These are phyloP conservation scores for Coprinopsis strossmayeri DNA, from an alignment of 768 basidiomycete species.

Conservation along the genomic window DNA sequence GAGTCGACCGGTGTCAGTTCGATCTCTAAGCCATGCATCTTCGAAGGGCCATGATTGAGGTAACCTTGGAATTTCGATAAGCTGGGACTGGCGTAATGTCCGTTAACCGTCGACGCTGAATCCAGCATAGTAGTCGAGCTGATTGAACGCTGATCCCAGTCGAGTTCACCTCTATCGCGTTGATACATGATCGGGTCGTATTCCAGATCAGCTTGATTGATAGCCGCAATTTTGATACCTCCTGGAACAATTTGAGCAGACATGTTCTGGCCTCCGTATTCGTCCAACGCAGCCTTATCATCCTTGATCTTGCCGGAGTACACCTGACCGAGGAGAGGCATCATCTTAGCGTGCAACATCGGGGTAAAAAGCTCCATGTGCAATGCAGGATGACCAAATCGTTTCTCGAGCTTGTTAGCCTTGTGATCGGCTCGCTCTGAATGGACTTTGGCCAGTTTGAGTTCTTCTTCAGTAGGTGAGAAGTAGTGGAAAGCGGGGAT, in stretches of 20 bases:
- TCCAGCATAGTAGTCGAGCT: slow-evolving; percentile 53
- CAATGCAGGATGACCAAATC: slow-evolving; percentile 94
- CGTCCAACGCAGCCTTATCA: slow-evolving; percentile 60
- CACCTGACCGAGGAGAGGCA: slow-evolving; percentile 68
- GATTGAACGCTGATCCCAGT: slow-evolving; percentile 83
- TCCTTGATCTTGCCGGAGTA: slow-evolving; percentile 66
- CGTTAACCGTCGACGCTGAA: slow-evolving; percentile 34
- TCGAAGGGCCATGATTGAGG: slow-evolving; percentile 40
- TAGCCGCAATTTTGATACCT: slow-evolving; percentile 77
- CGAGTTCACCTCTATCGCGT: slow-evolving; percentile 77
- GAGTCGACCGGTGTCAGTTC: slow-evolving; percentile 55
- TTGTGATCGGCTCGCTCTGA: slow-evolving; percentile 70
- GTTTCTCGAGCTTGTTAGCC: slow-evolving; percentile 73
- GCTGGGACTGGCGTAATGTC: slow-evolving; percentile 27
- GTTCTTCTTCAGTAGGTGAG: slow-evolving; percentile 75
- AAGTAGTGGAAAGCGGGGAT: slow-evolving; percentile 71
- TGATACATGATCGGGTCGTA: slow-evolving; percentile 77
- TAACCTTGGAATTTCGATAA: slow-evolving; percentile 34
- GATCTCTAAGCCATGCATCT: slow-evolving; percentile 25
- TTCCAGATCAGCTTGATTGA: slow-evolving; percentile 75
- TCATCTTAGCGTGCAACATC: slow-evolving; percentile 83
- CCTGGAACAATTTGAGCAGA: slow-evolving; percentile 70
- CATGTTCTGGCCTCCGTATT: slow-evolving; percentile 74
- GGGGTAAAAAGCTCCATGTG: slow-evolving; percentile 83
- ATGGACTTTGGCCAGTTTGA: slow-evolving; percentile 66